Percentiles rank a stretch among this genome's conserved stretches.
These are phyloP conservation scores for Vigna reflexopilosa DNA, from an alignment of 306 rosid species.

Conservation along the genomic window DNA sequence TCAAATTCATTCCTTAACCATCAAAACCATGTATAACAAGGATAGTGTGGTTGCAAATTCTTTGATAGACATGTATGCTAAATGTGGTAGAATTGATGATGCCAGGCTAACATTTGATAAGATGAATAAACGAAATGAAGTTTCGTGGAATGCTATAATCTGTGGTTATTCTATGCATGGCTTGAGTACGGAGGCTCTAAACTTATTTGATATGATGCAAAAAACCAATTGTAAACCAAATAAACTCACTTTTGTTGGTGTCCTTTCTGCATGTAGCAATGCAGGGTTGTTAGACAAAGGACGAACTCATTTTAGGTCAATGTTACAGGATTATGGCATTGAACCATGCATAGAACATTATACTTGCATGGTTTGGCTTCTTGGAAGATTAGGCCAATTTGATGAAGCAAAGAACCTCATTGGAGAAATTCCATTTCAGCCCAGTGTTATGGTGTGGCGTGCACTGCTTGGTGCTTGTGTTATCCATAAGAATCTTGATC, in stretches of 20 bases:
- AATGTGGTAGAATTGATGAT: constrained; percentile 47
- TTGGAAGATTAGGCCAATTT: constrained; percentile 49
- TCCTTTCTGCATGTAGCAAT: constrained; percentile 51
- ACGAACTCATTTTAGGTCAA: constrained; percentile 44
- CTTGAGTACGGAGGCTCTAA: constrained; percentile 47
- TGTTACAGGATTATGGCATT: constrained; percentile 40
- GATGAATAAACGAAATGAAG: constrained; percentile 44
- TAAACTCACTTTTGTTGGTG: constrained; percentile 49
- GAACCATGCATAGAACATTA: constrained; percentile 50
- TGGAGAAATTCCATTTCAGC: constrained; percentile 47
- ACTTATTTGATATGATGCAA: constrained; percentile 46
- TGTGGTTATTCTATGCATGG: constrained; percentile 52
- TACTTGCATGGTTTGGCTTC: constrained; percentile 54
- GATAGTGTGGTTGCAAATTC: constrained; percentile 49
- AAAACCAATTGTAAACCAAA: constrained; percentile 40
- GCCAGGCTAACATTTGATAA: constrained; percentile 44
- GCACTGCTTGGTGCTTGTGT: constrained; percentile 51
- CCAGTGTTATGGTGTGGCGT: constrained; percentile 51
- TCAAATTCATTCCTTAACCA: constrained; percentile 43
- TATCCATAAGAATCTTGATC: constrained; percentile 47
- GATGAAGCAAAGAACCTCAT: constrained; percentile 46
- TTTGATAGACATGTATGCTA: constrained; percentile 51
- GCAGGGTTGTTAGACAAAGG: constrained; percentile 48
- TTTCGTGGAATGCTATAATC: constrained; percentile 51
- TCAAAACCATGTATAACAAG: constrained; percentile 46